phyloP scores from a whole-genome alignment of 208 protist genomes.

The Phytomonas sp. region DNA sequence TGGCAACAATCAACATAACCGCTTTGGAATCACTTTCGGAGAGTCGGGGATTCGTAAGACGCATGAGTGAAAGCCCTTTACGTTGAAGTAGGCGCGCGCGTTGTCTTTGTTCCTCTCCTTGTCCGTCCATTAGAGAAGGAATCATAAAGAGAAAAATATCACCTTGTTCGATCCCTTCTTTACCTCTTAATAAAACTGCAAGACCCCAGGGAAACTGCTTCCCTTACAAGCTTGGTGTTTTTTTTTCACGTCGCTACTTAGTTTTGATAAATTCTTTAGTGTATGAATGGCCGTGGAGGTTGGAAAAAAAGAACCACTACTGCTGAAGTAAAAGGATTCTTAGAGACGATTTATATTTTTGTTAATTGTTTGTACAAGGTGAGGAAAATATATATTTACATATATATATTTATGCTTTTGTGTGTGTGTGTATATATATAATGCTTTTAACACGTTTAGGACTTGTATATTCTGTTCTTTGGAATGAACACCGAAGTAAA shows the following conservation, averaged over 20 bases:
- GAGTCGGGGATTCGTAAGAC: background rate
- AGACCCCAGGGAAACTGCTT: background rate
- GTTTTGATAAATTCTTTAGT: background rate
- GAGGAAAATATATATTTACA: background rate
- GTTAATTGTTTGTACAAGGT: background rate
- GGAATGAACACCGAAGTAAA: constrained; percentile 2
- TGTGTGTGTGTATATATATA: background rate
- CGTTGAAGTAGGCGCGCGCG: background rate
- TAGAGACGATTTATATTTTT: background rate
- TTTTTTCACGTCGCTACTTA: background rate
- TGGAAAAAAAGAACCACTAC: background rate
- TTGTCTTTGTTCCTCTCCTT: background rate
- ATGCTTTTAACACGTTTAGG: background rate
- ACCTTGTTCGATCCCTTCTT: background rate
- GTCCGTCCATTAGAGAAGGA: background rate
- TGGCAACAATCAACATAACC: background rate
- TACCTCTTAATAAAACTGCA: background rate
- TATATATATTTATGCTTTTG: background rate
- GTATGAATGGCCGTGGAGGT: background rate
- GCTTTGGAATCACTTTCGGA: background rate
- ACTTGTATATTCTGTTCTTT: background rate
- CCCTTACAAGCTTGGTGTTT: background rate
- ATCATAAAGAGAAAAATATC: background rate
- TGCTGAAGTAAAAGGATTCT: background rate
- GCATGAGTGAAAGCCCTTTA: background rate